Base-by-base conservation (phyloP, 768 basidiomycete species). In the Boletus bicolor region DNA sequence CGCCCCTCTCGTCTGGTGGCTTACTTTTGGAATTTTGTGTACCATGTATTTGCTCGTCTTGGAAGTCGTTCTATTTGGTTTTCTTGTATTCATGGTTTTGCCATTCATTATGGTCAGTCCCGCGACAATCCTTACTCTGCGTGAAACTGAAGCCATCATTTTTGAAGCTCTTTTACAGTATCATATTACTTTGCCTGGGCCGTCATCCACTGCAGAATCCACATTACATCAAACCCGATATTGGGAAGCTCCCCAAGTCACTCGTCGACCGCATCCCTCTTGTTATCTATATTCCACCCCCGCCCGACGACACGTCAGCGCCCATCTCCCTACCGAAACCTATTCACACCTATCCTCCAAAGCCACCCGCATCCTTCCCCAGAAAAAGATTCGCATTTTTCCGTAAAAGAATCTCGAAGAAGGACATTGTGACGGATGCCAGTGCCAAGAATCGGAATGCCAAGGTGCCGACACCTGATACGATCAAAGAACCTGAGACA, bases 1-100 rank as follows among this genome's bases (percentile, higher is more conserved):
- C 0, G 81, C 91, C 12, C 91, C 91, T 8, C 87, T 91, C 60
- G 73, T 93, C 35, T 93, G 91, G 91, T 93, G 89, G 89, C 81
- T 92, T 44, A 83, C 82, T 21, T 91, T 93, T 67, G 86, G 82
- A 36, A 85, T 93, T 61, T 73, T 93, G 14, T 85, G 87, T 71
- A 82, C 89, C 41, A 84, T 89, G 76, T 93, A 93, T 65, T 63
- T 92, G 52, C 84, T 87, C 77, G 78, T 85, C 32, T 70, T 83
- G 41, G 84, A 93, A 69, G 84, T 93, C 47, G 68, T 92, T 53
- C 61, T 92, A 5, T 79, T 93, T 15, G 89, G 86, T 26, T 75
- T 92, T 56, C 74, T 91, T 11, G 84, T 93, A 34, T 87, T 93
- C 68, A 78, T 93, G 52, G 70, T 93, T 54, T 85, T 87, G 1